Base-by-base conservation (phyloP, 805 yeast species). In the Hanseniaspora clermontiae region DNA sequence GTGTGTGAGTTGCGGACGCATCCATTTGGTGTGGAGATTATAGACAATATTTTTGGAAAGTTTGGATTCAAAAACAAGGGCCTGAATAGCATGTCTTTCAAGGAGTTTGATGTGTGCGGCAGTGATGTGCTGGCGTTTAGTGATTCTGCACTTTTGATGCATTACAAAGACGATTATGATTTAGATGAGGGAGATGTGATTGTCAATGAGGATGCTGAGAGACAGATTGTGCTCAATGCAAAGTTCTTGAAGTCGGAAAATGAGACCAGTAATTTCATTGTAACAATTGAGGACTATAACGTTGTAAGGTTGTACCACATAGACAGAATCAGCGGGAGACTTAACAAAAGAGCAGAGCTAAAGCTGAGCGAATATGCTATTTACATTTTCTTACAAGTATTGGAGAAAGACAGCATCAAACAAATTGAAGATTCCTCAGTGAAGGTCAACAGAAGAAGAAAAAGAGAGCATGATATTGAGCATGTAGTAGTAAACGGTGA, bases 301-400 rank as follows among this genome's bases (percentile, higher is more conserved):
- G 14, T 38, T 9, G 36, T 46, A 6, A 46, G 31, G 12, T 12
- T 53, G 5, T 53, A 53, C n/a, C 46, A 53, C 10, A 39, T 53
- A 9, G 57, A 53, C 19, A 45, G 48, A 36, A 40, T 46, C 10
- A 42, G 46, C 27, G 51, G 51, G 3, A 45, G 34, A 32, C n/a
- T 53, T 3, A 15, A 19, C 31, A 38, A 45, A n/a, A 17, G 34
- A 45, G 20, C 43, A 8, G 36, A 43, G n/a, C 5, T 43, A 5
- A 12, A 53, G 27, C 15, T 53, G 36, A 53, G 36, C 32, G 57
- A 46, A 37, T 53, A 53, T 15, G 27, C 51, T 19, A 46, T 53
- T 24, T 53, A 53, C 47, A 34, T 12, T 11, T 17, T 46, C 38
- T 20, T 53, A 17, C 24, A 20, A 12, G 51, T 45, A 7, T 8